Percentiles rank a stretch among this genome's conserved stretches.
Evolutionary conservation across 192 early-diverging fungal genomes (phyloP).

Genomic region (Backusella parvicylindrica): DNA sequence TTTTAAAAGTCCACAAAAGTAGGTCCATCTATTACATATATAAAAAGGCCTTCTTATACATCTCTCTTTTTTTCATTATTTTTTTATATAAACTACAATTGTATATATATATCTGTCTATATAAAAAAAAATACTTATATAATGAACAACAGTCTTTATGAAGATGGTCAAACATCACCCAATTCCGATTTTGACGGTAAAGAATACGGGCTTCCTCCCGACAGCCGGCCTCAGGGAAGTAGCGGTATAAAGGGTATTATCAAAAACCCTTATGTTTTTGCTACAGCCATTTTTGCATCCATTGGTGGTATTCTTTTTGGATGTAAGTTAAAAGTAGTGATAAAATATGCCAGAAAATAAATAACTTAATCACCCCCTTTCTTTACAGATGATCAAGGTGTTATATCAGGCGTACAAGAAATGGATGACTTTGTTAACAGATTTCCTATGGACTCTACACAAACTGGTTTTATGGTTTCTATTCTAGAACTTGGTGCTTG

Average conservation of each 20-base stretch:
- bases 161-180: neutral
- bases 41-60: neutral
- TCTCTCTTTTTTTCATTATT: neutral
- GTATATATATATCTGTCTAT: neutral
- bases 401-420: slow-evolving; percentile 35
- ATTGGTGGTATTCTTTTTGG: slow-evolving; percentile 36
- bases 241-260: slow-evolving; percentile 27
- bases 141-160: neutral
- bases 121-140: neutral
- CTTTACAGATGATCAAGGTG: slow-evolving; percentile 33
- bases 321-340: slow-evolving; percentile 22
- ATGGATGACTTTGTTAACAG: slow-evolving; percentile 23
- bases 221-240: neutral
- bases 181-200: neutral
- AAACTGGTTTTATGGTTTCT: slow-evolving; percentile 41
- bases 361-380: neutral
- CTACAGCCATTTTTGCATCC: slow-evolving; percentile 34
- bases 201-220: neutral
- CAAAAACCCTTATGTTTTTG: slow-evolving; percentile 29
- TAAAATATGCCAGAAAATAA: neutral
- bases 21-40: neutral
- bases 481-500: slow-evolving; percentile 62
- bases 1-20: neutral
- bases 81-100: neutral
- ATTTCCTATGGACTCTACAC: slow-evolving; percentile 21